Evolutionary conservation across 163 green algal species (phyloP).

Genomic region (Coccomyxa subellipsoidea): DNA sequence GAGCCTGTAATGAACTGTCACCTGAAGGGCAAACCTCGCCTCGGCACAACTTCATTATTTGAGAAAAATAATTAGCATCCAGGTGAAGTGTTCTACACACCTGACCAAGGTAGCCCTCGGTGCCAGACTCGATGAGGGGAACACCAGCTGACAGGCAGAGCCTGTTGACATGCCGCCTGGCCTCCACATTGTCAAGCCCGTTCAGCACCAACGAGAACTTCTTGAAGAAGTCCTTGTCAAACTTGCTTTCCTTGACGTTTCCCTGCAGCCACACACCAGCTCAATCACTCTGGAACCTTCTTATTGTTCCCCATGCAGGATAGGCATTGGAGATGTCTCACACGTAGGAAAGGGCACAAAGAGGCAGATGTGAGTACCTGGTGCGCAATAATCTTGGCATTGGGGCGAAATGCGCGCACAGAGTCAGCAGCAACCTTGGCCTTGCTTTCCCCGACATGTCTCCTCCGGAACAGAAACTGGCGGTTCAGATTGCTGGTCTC

Average conservation of each 20-base stretch:
- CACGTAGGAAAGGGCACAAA: no score
- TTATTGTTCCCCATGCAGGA: background rate
- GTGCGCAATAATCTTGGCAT: constrained; percentile 44
- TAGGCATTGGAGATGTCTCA: no score
- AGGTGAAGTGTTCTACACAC: constrained; percentile 26
- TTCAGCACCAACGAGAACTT: constrained; percentile 94
- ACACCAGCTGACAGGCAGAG: constrained; percentile 84
- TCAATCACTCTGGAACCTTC: no score
- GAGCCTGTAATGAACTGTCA: constrained; percentile 10
- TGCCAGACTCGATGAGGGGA: constrained; percentile 93
- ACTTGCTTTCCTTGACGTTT: constrained; percentile 86
- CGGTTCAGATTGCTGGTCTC: constrained; percentile 98
- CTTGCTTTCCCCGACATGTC: constrained; percentile 93
- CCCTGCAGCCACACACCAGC: constrained; percentile 29
- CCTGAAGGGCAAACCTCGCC: constrained; percentile 1
- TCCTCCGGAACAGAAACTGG: constrained; percentile 96
- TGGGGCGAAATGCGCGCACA: constrained; percentile 52
- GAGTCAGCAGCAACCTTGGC: constrained; percentile 74
- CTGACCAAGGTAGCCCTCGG: constrained; percentile 89
- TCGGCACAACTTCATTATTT: background rate
- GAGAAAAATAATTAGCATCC: background rate
- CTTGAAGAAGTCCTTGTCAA: constrained; percentile 86
- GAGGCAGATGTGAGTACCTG: no score
- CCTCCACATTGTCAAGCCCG: constrained; percentile 96
- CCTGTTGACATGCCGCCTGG: constrained; percentile 94